Base-by-base conservation (phyloP, 2,329 filamentous ascomycete genomes). In the Thermoascus crustaceus region DNA sequence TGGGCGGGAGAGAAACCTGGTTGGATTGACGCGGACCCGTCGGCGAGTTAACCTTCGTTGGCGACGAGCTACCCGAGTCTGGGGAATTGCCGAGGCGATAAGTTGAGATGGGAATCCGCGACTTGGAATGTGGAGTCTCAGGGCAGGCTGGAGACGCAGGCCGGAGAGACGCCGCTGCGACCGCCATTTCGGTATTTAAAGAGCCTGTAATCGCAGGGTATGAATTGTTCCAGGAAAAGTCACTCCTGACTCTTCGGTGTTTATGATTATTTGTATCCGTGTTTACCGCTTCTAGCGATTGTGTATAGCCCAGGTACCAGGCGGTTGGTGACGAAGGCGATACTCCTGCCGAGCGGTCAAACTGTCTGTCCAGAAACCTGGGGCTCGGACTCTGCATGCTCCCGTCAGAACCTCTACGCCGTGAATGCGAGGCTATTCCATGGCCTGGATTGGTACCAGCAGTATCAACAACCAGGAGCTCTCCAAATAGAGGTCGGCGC, bases 391-490 rank as follows among this genome's bases (percentile, higher is more conserved):
- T 72, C 42, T 72, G 69, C 44, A 82, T 60, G 53, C 72, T 78
- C n/a, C 82, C 80, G 51, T 88, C 84, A 27, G 82, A 85, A 14
- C 79, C 80, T 57, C 80, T 72, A 43, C 80, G 68, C 40, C 69
- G 66, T 33, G 71, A 64, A 32, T 64, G 50, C 21, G 60, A 57
- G 40, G 72, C 66, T 44, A 82, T 82, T 34, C 79, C 80, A 61
- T 76, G 78, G 40, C 51, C 53, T 11, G 68, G 64, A 32, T 71
- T 63, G 13, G 67, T 58, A 17, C 68, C 53, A 45, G 74, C 68
- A 48, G 67, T 68, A 46, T 76, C 69, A 23, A 76, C 68, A n/a
- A 76, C 71, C 18, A 78, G 63, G 46, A 88, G 73, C 58, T 88
- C 85, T 23, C 84, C 84, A 62, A 89, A 89, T 13, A 88, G 63